phyloP scores from a whole-genome alignment of 345 rosid species.

The Cochlearia excelsa region DNA sequence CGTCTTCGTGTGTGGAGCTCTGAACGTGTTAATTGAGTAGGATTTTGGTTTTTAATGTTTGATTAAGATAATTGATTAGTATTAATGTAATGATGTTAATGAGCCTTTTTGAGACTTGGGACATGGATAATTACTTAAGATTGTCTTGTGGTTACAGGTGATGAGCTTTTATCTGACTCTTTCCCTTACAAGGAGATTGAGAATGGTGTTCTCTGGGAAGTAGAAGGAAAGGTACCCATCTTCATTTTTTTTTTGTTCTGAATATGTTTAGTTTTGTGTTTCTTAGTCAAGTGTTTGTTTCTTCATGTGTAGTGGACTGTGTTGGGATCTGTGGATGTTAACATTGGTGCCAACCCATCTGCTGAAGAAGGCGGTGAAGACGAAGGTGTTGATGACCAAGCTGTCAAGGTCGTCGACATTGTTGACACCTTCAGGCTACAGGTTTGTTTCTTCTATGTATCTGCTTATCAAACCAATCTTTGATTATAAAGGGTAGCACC shows the following conservation, averaged over 20 bases:
- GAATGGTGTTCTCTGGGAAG: constrained; percentile 82
- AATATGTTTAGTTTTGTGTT: not conserved
- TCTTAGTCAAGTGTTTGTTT: not conserved
- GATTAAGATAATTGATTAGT: too few species aligned
- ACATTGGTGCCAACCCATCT: constrained; percentile 98
- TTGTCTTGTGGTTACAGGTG: constrained; percentile 44
- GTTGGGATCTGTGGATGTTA: constrained; percentile 64
- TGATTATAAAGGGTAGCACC: too few species aligned
- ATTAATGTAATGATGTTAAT: not conserved
- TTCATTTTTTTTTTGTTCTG: not conserved
- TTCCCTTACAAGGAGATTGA: constrained; percentile 80
- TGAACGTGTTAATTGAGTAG: too few species aligned
- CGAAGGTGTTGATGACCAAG: constrained; percentile 86
- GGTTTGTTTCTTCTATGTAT: constrained; percentile 39
- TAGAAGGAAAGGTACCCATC: constrained; percentile 73
- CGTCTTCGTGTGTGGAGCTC: too few species aligned
- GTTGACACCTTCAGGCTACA: constrained; percentile 98
- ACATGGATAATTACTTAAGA: too few species aligned
- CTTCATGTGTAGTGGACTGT: constrained; percentile 66
- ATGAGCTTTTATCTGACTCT: constrained; percentile 96
- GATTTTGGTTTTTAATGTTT: too few species aligned
- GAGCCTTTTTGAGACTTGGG: not conserved
- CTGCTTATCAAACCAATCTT: too few species aligned
- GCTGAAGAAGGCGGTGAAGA: constrained; percentile 84
- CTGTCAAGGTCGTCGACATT: constrained; percentile 87